phyloP scores from a whole-genome alignment of 177 flowering plant genomes.

The Tripterygium wilfordii region DNA sequence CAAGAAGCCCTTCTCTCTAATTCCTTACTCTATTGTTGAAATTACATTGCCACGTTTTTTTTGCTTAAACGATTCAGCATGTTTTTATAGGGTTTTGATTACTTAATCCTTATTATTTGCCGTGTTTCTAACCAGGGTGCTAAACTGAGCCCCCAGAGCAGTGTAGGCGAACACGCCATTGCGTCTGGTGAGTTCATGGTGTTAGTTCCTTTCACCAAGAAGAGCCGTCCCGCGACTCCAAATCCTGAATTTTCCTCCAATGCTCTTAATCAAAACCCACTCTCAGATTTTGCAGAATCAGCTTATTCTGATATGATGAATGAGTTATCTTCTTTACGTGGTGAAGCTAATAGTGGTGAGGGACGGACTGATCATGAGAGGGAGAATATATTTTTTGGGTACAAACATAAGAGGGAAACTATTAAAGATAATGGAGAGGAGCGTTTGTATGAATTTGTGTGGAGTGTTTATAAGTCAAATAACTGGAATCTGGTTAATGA shows the following conservation, averaged over 20 bases:
- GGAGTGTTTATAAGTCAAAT: slow-evolving; percentile 23
- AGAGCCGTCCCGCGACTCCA: slow-evolving; percentile 21
- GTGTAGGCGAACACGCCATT: slow-evolving; percentile 25
- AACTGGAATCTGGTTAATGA: slow-evolving; percentile 23
- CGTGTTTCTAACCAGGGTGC: slow-evolving; percentile 42
- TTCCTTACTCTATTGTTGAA: neutral
- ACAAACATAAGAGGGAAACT: slow-evolving; percentile 24
- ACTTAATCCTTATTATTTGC: neutral
- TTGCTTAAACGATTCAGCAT: neutral
- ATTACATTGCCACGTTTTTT: neutral
- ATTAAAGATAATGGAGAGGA: slow-evolving; percentile 10
- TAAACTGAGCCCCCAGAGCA: slow-evolving; percentile 43
- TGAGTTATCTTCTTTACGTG: slow-evolving; percentile 44
- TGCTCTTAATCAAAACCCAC: slow-evolving; percentile 8
- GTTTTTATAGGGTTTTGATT: neutral
- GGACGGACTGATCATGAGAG: neutral
- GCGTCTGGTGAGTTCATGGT: slow-evolving; percentile 53
- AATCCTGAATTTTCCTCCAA: slow-evolving; percentile 9
- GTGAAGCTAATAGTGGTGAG: slow-evolving; percentile 1
- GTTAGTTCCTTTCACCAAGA: slow-evolving; percentile 65
- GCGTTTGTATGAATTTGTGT: slow-evolving; percentile 21
- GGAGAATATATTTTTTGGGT: neutral
- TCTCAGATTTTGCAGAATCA: slow-evolving; percentile 41
- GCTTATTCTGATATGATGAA: slow-evolving; percentile 69
- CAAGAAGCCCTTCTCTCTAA: slow-evolving; percentile 8